These are phyloP conservation scores for Naganishia cerealis DNA, from an alignment of 1,284 basidiomycete species.

Conservation along the genomic window DNA sequence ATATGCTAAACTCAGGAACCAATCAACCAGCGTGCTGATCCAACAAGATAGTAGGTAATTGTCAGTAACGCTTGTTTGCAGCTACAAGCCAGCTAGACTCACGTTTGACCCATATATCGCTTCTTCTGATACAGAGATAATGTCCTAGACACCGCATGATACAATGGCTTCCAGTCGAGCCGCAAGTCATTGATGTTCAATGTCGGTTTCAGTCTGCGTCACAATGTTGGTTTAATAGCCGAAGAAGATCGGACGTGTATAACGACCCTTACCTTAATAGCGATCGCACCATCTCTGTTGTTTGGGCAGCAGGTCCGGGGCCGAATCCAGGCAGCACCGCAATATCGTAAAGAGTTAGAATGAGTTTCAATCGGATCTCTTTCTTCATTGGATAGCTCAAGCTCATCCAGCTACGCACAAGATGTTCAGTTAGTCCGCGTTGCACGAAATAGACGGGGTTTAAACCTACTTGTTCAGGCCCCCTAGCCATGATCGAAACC, in stretches of 20 bases:
- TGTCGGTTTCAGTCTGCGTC: conserved; percentile 68
- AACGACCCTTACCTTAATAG: conserved; percentile 64
- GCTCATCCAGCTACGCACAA: conserved; percentile 66
- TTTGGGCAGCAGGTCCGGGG: conserved; percentile 56
- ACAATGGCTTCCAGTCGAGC: conserved; percentile 84
- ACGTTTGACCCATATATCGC: conserved; percentile 78
- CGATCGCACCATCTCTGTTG: conserved; percentile 56
- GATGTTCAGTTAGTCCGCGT: conserved; percentile 32
- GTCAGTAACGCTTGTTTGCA: conserved; percentile 3
- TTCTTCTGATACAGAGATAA: conserved; percentile 70
- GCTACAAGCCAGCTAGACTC: conserved; percentile 46
- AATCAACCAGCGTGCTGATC: conserved; percentile 71
- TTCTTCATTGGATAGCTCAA: conserved; percentile 83
- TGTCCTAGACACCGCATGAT: conserved; percentile 74
- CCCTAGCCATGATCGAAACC: conserved; percentile 73
- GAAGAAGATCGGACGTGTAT: conserved; percentile 54
- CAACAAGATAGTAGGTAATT: conserved; percentile 13
- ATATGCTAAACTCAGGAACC: conserved; percentile 81
- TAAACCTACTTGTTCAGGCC: conserved; percentile 69
- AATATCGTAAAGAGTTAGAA: conserved; percentile 74
- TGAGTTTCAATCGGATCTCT: conserved; percentile 71
- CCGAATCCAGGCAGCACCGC: conserved; percentile 60
- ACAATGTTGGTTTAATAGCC: conserved; percentile 60
- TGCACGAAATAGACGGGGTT: conserved; percentile 26
- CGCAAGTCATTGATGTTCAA: conserved; percentile 77